Evolutionary conservation across 192 early-diverging fungal genomes (phyloP), one percentile per base, ranked within the genome.

Genomic region (Podila clonocystis): DNA sequence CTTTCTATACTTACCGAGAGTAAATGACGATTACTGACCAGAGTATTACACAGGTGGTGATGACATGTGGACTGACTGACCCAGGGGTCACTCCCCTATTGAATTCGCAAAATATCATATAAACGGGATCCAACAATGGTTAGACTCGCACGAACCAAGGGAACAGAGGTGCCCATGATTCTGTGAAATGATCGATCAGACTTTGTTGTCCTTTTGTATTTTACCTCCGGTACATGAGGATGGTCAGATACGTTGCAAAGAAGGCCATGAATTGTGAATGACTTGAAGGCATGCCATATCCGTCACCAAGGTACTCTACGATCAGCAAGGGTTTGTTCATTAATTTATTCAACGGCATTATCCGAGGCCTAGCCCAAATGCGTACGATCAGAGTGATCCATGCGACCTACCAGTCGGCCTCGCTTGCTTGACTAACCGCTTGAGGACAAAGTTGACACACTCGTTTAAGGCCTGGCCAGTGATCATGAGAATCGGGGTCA

Each of bases 261-360:
- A 83, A 96, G 31, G 87, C 86, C 73, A 95, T 91, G 70, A 95
- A 94, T 72, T 96, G 94, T 12, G 94, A 82, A 74, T 96, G 95
- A 59, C 87, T 90, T 4, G 91, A 93, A 5, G 95, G 95, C 95
- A 96, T 96, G 2, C 93, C 95, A 82, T 96, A 95, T n/a, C 92
- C 93, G 30, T 85, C 82, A 3, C 92, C 91, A 20, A 93, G 74
- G 71, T 91, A 88, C 31, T 79, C 93, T 94, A 84, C 15, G n/a
- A 57, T 19, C 50, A 50, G 20, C 11, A 34, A 34, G 2, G 49
- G 20, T 22, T 67, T 36, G 17, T 9, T 36, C 41, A 20, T 19
- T 9, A 20, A 34, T 7, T 26, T 29, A 36, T 31, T 9, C 22
- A 19, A n/a, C 38, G 2, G 11, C 8, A 33, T 12, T 19, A 15